These are phyloP conservation scores for Aschersonia sp. DNA, from an alignment of 2,329 filamentous ascomycete species.

Conservation along the genomic window DNA sequence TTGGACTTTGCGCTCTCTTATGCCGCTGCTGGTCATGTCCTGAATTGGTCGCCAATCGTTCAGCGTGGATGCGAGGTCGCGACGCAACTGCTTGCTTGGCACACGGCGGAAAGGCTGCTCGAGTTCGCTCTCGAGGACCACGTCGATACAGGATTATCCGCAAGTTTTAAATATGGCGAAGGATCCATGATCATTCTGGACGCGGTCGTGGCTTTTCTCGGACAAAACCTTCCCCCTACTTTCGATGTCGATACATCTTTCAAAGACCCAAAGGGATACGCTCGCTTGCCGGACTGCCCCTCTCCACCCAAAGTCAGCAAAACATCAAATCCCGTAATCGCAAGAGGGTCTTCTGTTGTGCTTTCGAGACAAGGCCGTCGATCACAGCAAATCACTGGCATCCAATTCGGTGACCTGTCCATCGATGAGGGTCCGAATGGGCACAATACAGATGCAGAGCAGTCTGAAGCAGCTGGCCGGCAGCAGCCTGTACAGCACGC, in stretches of 20 bases:
- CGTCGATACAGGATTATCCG: conserved; percentile 21
- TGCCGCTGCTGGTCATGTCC: conserved; percentile 44
- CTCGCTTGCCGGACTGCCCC: conserved; percentile 21
- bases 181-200: conserved; percentile 40
- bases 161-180: conserved; percentile 35
- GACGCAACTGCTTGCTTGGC: conserved; percentile 43
- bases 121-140: conserved; percentile 37
- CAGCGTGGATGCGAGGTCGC: conserved; percentile 46
- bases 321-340: conserved; percentile 14
- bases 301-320: conserved; percentile 4
- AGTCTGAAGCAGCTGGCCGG: conserved; percentile 11
- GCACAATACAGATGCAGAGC: conserved; percentile 14
- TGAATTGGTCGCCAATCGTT: conserved; percentile 40
- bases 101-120: conserved; percentile 45
- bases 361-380: conserved; percentile 21
- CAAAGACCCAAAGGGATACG: conserved; percentile 18
- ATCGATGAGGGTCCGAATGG: conserved; percentile 11
- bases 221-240: conserved; percentile 41
- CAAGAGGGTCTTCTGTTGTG: conserved; percentile 21
- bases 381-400: conserved; percentile 41
- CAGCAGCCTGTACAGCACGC: conserved; percentile 23
- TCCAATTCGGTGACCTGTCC: conserved; percentile 58
- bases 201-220: conserved; percentile 42
- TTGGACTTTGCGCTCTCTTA: conserved; percentile 48
- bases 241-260: conserved; percentile 42